Base-by-base conservation (phyloP, 75 land plant species). In the Cupressus sempervirens region DNA sequence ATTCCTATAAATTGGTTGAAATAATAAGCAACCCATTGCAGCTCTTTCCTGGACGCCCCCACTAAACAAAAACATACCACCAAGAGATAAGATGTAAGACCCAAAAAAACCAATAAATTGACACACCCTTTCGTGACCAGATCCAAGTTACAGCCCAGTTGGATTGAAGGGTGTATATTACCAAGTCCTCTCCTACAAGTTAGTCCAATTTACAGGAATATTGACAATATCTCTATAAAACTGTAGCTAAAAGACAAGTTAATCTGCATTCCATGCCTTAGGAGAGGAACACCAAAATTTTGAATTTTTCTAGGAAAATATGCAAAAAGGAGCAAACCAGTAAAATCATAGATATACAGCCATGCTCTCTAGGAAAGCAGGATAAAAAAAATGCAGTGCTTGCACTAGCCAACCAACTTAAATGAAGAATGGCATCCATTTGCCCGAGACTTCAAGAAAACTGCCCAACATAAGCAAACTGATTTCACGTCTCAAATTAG, bases 281-380 rank as follows among this genome's bases (percentile, higher is more conserved):
- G 45, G 79, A 40, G 41, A 18, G 9, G 45, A 76, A 38, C 13
- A 76, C 26, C 20, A 32, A 76, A 76, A 38, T 20, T 76, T 76
- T 40, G 41, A 76, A n/a, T 20, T 35, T 15, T 35, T 75, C 77
- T 18, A 76, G 38, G 45, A 38, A 76, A 36, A 70, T 30, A 30
- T 32, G 35, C 74, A 70, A 12, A 70, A 70, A n/a, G 40, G 50
- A 41, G 48, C 29, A 45, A 79, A 43, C 50, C 46, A 41, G n/a
- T 40, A n/a, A 79, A 4, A 79, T 79, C 30, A 79, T 79, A 23
- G 10, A 79, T 43, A 43, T 79, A 79, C 81, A 79, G 13, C 81
- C 46, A 43, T 77, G n/a, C 81, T 77, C 26, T 43, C 48, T 77
- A 43, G 50, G 48, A 35, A n/a, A 77, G 45, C 29, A 43, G 46